Evolutionary conservation across 805 yeast species (phyloP).

Genomic region (Pichia paraexigua): DNA sequence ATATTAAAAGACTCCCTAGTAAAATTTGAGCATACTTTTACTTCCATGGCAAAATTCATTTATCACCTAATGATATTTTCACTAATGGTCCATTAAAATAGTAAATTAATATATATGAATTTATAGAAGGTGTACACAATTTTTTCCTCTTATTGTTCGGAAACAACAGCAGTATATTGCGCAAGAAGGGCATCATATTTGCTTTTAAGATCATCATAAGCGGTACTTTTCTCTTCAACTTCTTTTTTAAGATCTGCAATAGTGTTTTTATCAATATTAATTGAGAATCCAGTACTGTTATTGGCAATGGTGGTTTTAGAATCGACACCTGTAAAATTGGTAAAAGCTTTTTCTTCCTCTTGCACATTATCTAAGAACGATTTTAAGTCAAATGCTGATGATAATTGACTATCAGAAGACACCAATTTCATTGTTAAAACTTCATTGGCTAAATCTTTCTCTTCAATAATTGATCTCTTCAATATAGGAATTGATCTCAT

Average conservation of each 20-base stretch:
- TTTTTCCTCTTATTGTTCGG: neutral
- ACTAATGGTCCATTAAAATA: neutral
- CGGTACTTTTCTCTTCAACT: slow-evolving; percentile 7
- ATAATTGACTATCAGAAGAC: neutral
- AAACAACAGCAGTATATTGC: slow-evolving; percentile 9
- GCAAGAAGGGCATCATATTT: slow-evolving; percentile 14
- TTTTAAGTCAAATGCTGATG: slow-evolving; percentile 33
- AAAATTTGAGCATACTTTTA: too few species aligned
- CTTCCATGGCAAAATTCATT: too few species aligned
- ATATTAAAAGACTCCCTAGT: too few species aligned
- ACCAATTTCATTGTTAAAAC: slow-evolving; percentile 33
- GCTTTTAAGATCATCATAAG: slow-evolving; percentile 6
- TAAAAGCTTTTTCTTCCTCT: slow-evolving; percentile 45
- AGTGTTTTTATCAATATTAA: slow-evolving; percentile 4
- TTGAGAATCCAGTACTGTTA: neutral
- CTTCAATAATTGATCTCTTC: slow-evolving; percentile 48
- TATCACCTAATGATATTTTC: neutral
- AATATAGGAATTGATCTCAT: slow-evolving; percentile 50
- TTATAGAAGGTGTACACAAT: neutral
- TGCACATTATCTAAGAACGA: slow-evolving; percentile 41
- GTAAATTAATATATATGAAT: too few species aligned
- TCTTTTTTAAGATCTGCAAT: slow-evolving; percentile 6
- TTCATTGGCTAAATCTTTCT: slow-evolving; percentile 34
- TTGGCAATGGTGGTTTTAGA: slow-evolving; percentile 24
- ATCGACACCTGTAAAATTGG: slow-evolving; percentile 32